These are phyloP conservation scores for Trichoderma pleuroti DNA, from an alignment of 2,329 filamentous ascomycete species.

Conservation along the genomic window DNA sequence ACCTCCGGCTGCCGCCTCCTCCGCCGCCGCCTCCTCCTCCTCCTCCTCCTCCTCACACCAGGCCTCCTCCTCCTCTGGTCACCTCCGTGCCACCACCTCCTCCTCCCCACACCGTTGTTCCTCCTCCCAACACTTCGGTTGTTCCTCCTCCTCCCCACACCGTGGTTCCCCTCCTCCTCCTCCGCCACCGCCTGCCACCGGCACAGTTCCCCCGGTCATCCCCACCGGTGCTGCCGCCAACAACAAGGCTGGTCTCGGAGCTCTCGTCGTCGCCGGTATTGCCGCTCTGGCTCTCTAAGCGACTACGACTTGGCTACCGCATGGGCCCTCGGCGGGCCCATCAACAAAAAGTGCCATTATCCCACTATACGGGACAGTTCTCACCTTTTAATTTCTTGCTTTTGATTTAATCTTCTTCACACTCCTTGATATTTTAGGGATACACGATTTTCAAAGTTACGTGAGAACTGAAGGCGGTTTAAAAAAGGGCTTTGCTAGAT, in stretches of 20 bases:
- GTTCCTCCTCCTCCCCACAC: slow-evolving; percentile 18
- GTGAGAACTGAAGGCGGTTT: slow-evolving; percentile 7
- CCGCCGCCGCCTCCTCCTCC: slow-evolving; percentile 9
- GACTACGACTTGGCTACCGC: neutral
- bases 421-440: slow-evolving; percentile 3
- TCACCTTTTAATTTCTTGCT: neutral
- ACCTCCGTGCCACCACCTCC: slow-evolving; percentile 11
- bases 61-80: slow-evolving; percentile 7
- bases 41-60: slow-evolving; percentile 7
- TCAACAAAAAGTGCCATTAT: neutral
- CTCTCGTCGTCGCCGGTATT: slow-evolving; percentile 38
- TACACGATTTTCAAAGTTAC: neutral
- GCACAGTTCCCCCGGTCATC: slow-evolving; percentile 26
- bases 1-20: neutral
- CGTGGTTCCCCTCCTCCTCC: slow-evolving; percentile 14
- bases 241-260: slow-evolving; percentile 34
- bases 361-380: slow-evolving; percentile 9
- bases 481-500: neutral
- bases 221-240: slow-evolving; percentile 38
- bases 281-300: slow-evolving; percentile 37
- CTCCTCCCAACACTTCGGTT: slow-evolving; percentile 15
- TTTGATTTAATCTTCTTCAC: slow-evolving; percentile 8
- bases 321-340: neutral
- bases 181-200: slow-evolving; percentile 17
- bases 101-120: slow-evolving; percentile 15